Base-by-base conservation (phyloP, 441 rosid species). In the Capsella rubella region DNA sequence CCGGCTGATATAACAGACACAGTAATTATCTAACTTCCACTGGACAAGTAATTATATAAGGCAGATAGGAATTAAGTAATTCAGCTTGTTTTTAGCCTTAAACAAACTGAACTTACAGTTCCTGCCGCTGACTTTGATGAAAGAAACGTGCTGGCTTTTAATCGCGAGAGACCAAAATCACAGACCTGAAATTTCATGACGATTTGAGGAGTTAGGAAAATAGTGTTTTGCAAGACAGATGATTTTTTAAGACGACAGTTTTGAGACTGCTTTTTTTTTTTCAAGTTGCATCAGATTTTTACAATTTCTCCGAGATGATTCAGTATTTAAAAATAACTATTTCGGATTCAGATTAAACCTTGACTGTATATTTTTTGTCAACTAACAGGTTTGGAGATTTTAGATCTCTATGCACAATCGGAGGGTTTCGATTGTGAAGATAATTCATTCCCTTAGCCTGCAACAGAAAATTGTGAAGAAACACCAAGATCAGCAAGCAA, bases 361-460 rank as follows among this genome's bases (percentile, higher is more conserved):
- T 96, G 76, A 96, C 99, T 0, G 98, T 96, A 78, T 92, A 93
- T 57, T 90, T 96, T 80, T 86, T 96, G 83, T 96, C 98, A 46
- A 96, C 99, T 84, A 96, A 81, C 63, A 96, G 90, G 85, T 96
- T 96, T 32, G 98, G 97, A 74, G 99, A 96, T 77, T 96, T 96
- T 70, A 96, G 76, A 84, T 96, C 99, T 80, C 99, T 89, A 78
- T 96, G 99, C 63, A 96, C 98, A 51, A 96, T 87, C 18, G 99
- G 98, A 75, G 99, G 98, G 62, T 90, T 93, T 69, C 87, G 88
- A 59, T 80, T 87, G 78, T 96, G 99, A 68, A 96, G 99, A 83
- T 96, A 96, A 86, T 96, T 96, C 98, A 96, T 93, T 74, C 99
- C 99, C 84, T 88, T 92, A 51, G 97, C 99, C 99, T 96, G 91